These are phyloP conservation scores for Phytophthora kernoviae DNA, from an alignment of 352 stramenopile species.

Conservation along the genomic window DNA sequence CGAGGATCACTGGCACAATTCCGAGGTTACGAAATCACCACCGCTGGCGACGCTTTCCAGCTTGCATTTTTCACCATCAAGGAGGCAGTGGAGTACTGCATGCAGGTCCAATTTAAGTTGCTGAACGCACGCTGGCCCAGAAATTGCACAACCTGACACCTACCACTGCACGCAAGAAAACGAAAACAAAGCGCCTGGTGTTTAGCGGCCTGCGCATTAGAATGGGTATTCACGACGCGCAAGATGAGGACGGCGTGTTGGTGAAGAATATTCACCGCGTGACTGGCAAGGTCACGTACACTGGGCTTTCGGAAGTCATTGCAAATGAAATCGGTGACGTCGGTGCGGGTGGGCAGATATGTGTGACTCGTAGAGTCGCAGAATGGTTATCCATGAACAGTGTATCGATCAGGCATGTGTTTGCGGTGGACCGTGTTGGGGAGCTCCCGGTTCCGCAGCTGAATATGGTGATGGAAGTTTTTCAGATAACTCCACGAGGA, in stretches of 20 bases:
- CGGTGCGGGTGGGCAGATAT: conserved; percentile 56
- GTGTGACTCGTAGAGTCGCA: conserved; percentile 44
- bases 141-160: conserved; percentile 47
- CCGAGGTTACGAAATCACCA: conserved; percentile 67
- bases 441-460: conserved; percentile 40
- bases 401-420: conserved; percentile 19
- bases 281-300: conserved; percentile 60
- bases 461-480: conserved; percentile 43
- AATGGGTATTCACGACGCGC: conserved; percentile 64
- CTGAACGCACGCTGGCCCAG: conserved; percentile 43
- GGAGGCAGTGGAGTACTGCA: conserved; percentile 62
- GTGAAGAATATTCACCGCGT: conserved; percentile 52
- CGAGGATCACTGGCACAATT: conserved; percentile 39
- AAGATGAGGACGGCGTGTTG: conserved; percentile 48
- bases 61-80: conserved; percentile 61
- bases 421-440: conserved; percentile 35
- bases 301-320: conserved; percentile 60
- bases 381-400: conserved; percentile 44
- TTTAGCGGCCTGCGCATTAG: conserved; percentile 60
- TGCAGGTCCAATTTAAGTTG: conserved; percentile 55
- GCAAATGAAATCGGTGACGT: conserved; percentile 56
- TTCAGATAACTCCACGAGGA: conserved; percentile 39
- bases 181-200: conserved; percentile 45
- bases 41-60: conserved; percentile 60
- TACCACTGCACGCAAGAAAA: conserved; percentile 36